phyloP scores from a whole-genome alignment of 306 rosid genomes.

The Neltuma alba region DNA sequence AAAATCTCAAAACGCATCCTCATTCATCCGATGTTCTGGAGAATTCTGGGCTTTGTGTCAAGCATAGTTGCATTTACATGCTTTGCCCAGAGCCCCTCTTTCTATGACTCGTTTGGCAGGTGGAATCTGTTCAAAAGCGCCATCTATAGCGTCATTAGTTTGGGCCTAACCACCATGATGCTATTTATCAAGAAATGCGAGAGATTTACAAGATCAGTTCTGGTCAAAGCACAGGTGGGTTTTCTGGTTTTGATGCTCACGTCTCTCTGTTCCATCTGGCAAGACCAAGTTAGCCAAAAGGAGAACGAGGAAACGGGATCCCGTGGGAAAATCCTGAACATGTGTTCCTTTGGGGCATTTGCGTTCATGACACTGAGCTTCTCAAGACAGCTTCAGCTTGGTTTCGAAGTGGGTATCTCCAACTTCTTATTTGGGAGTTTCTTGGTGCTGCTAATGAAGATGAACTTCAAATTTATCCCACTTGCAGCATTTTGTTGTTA shows the following conservation, averaged over 20 bases:
- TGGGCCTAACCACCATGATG: neutral
- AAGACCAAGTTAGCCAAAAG: neutral
- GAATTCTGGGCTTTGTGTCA: neutral
- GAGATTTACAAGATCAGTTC: neutral
- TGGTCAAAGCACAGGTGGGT: neutral
- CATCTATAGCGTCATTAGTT: neutral
- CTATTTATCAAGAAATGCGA: neutral
- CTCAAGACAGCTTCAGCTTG: neutral
- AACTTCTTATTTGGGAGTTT: neutral
- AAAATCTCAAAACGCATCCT: neutral
- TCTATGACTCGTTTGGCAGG: neutral
- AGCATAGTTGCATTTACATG: neutral
- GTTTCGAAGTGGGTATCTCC: neutral
- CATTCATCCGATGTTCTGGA: neutral
- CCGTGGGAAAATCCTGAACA: neutral
- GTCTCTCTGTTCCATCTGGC: slow-evolving; percentile 3
- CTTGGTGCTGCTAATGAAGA: neutral
- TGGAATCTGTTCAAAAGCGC: neutral
- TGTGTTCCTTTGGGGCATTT: neutral
- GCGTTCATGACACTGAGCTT: neutral
- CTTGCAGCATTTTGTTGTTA: neutral
- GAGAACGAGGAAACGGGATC: neutral
- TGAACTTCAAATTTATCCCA: neutral
- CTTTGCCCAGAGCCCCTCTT: slow-evolving; percentile 17
- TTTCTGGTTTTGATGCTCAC: neutral